phyloP scores from a whole-genome alignment of 129 eudicot species.

The Scalesia atractyloides region DNA sequence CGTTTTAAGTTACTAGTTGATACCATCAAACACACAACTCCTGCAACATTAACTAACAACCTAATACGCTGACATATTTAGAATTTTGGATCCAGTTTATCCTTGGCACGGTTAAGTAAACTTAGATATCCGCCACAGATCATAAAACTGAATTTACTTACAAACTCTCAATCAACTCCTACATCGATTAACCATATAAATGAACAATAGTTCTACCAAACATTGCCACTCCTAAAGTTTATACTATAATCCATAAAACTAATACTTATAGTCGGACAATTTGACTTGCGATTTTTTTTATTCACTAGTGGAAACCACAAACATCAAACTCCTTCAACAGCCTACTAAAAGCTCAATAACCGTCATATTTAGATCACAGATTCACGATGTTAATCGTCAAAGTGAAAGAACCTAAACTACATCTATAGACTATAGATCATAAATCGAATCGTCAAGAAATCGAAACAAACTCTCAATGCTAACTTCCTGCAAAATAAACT shows the following conservation, averaged over 20 bases:
- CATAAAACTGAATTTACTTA: not conserved
- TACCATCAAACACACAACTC: constrained; percentile 12
- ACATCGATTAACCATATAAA: not conserved
- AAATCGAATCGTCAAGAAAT: not conserved
- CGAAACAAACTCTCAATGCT: not conserved
- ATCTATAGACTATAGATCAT: constrained; percentile 6
- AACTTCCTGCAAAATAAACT: constrained; percentile 11
- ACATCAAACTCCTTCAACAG: constrained; percentile 8
- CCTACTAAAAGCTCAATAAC: constrained; percentile 18
- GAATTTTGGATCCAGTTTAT: not conserved
- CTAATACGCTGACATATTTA: not conserved
- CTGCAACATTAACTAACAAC: constrained; percentile 24
- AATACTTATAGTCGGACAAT: not conserved
- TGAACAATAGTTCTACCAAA: not conserved
- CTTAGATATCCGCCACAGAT: constrained; percentile 11
- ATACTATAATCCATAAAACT: not conserved
- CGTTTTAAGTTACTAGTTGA: constrained; percentile 1
- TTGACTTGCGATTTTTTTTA: not conserved
- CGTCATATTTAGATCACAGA: constrained; percentile 1
- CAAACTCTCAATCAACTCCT: not conserved
- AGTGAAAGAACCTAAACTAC: not conserved
- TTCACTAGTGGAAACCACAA: not conserved
- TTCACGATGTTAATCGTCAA: not conserved
- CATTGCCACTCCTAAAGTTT: not conserved
- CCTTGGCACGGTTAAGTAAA: not conserved